Evolutionary conservation across 2,329 filamentous ascomycete species (phyloP).

Genomic region (Fusarium lateritium): DNA sequence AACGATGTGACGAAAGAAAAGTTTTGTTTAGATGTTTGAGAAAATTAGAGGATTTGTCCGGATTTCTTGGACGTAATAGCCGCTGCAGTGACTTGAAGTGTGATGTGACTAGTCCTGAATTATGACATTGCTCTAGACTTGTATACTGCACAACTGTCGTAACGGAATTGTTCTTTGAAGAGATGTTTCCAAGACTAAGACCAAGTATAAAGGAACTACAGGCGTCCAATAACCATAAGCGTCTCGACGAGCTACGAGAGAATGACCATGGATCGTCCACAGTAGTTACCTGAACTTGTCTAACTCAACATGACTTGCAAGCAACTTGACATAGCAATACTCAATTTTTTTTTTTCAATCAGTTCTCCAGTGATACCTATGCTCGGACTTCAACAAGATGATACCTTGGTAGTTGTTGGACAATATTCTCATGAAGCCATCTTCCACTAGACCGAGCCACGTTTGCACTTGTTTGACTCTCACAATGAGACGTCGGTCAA

Average conservation of each 20-base stretch:
- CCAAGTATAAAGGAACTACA: too few species aligned
- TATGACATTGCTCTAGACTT: background rate
- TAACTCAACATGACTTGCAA: background rate
- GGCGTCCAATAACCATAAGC: too few species aligned
- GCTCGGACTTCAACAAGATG: background rate
- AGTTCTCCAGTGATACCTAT: too few species aligned
- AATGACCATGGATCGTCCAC: too few species aligned
- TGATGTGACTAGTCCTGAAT: background rate
- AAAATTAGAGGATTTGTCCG: background rate
- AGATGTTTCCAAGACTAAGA: too few species aligned
- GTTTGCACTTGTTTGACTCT: conserved; percentile 1
- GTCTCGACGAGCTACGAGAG: too few species aligned
- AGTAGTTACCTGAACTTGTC: too few species aligned
- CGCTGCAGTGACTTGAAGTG: background rate
- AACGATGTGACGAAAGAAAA: conserved; percentile 37
- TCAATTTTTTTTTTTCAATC: too few species aligned
- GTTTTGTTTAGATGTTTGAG: conserved; percentile 26
- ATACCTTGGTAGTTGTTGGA: background rate
- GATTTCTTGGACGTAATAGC: background rate
- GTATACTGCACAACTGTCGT: background rate
- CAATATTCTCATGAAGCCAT: conserved; percentile 6
- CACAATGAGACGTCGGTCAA: conserved; percentile 15
- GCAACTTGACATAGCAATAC: too few species aligned
- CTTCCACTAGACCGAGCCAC: conserved; percentile 23
- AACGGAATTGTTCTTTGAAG: background rate